Base-by-base conservation (phyloP, 495 filamentous ascomycete species). In the Aspergillus sclerotioniger region DNA sequence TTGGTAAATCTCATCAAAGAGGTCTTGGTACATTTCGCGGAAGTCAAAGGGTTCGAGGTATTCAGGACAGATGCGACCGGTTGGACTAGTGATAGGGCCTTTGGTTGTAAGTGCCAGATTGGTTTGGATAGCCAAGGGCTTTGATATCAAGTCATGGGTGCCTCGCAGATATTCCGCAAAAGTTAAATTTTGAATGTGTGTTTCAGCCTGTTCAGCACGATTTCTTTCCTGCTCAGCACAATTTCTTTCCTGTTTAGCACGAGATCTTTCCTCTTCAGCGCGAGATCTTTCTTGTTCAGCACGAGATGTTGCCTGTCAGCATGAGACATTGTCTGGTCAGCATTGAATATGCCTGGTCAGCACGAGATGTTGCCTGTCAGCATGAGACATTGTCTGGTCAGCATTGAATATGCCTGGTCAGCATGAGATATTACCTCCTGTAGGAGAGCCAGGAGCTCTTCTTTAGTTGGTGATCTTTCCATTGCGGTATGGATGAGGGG, bases 31-130 rank as follows among this genome's bases (percentile, higher is more conserved):
- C 0, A 19, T 31, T 8, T 13, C 5, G 15, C 17, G 43, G 25
- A 56, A 56, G n/a, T 48, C 56, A 15, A 13, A 58, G 6, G 47
- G 32, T 0, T 20, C 6, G 3, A 58, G 35, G 29, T n/a, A 52
- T 1, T 17, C 32, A 3, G 56, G 56, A 39, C 56, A 58, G 6
- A 58, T 8, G 33, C 48, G 56, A 12, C 56, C 56, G 20, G 32
- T 20, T 44, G 54, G 56, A 13, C 49, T 58, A 5, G 47, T 58
- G 35, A 58, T 45, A 16, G 45, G 44, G 6, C 47, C 56, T 41
- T 58, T 58, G 5, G 56, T 51, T 16, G 49, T 51, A n/a, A 58
- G 56, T 13, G 33, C 31, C 5, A 3, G 49, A 15, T 52, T 20
- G 1, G 33, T 51, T 44, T 51, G 47, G 35, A 58, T 12, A 16